phyloP scores from a whole-genome alignment of 805 yeast species.

The Hanseniaspora pseudoguilliermondii region DNA sequence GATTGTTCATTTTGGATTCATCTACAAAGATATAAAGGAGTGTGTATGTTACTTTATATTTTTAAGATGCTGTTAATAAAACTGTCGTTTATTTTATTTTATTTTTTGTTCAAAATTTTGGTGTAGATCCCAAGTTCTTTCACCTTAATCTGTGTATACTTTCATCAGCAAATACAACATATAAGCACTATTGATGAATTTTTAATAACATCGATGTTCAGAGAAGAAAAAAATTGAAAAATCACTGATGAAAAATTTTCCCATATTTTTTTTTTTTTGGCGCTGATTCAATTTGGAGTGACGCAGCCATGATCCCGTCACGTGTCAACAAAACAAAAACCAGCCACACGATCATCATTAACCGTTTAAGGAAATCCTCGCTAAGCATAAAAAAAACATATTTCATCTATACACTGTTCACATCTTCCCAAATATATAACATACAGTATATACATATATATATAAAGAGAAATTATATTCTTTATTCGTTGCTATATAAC shows the following conservation, averaged over 20 bases:
- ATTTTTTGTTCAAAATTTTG: conserved; percentile 6
- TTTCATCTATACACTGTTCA: not conserved
- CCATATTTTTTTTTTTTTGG: not conserved
- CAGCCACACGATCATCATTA: not conserved
- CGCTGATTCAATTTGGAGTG: not conserved
- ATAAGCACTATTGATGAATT: no score
- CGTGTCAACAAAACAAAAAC: not conserved
- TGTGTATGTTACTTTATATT: no score
- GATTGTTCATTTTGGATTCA: not conserved
- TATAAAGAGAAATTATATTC: no score
- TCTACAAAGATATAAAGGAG: no score
- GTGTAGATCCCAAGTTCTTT: not conserved
- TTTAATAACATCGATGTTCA: not conserved
- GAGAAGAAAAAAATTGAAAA: no score
- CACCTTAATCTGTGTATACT: not conserved
- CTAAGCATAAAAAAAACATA: no score
- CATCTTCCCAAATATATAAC: not conserved
- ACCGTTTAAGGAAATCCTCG: no score
- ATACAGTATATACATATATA: no score
- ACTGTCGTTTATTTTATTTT: not conserved
- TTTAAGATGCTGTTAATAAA: not conserved
- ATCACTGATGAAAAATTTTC: not conserved
- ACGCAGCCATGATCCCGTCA: no score
- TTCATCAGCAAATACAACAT: no score
- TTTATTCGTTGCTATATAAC: no score